These are phyloP conservation scores for Daldinia vernicosa DNA, from an alignment of 495 filamentous ascomycete genomes.

Conservation along the genomic window DNA sequence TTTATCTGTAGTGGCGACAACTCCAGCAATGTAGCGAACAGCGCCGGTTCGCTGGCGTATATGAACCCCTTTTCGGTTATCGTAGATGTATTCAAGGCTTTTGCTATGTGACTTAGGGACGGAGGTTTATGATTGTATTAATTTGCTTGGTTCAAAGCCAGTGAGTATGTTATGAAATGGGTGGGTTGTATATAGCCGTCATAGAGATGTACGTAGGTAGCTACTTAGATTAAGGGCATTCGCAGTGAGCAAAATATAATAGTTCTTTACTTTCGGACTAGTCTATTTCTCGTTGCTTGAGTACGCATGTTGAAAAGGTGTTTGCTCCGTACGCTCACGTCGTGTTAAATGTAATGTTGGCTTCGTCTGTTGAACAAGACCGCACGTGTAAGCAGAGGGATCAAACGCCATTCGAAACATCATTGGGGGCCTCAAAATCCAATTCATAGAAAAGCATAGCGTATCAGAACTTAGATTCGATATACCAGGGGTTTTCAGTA, in stretches of 20 bases:
- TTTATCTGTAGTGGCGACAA: neutral
- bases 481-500: neutral
- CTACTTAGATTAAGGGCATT: neutral
- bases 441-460: too few species aligned
- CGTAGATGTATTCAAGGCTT: slow-evolving; percentile 18
- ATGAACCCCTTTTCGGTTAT: slow-evolving; percentile 38
- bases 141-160: neutral
- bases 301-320: neutral
- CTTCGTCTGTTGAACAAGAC: too few species aligned
- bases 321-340: too few species aligned
- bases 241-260: neutral
- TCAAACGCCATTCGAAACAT: neutral
- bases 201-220: neutral
- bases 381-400: neutral
- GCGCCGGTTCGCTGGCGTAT: slow-evolving; percentile 15
- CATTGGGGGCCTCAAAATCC: too few species aligned
- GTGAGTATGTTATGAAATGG: neutral
- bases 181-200: slow-evolving; percentile 11
- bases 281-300: neutral
- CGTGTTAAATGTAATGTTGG: too few species aligned
- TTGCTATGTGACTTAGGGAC: slow-evolving; percentile 5
- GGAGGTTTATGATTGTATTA: neutral
- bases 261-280: neutral
- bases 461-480: neutral
- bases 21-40: neutral